Evolutionary conservation across 192 early-diverging fungal genomes (phyloP), one percentile per base, ranked within the genome.

Genomic region (Coemansia sp.): DNA sequence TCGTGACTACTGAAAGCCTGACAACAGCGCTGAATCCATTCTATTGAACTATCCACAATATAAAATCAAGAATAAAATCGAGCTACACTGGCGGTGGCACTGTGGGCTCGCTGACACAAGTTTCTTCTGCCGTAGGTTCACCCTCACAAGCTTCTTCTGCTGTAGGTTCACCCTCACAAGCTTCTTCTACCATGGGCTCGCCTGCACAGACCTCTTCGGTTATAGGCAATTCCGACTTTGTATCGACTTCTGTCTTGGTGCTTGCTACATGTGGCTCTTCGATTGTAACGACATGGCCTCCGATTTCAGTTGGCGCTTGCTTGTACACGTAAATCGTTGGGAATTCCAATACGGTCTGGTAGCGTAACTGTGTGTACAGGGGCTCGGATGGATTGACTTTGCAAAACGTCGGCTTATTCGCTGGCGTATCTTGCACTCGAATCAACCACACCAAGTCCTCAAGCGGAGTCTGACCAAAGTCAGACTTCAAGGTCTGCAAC

Each of bases 301-400:
- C 71, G 29, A 60, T 64, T 13, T 29, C 55, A 2, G 53, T 20
- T 0, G 79, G 79, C 5, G 31, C 53, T 43, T 66, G 18, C 16
- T 58, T 44, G 43, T 70, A 81, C 9, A 87, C 80, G 49, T 84
- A 72, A 24, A 87, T 71, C 2, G 78, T 79, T 0, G 87, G 87
- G 57, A 80, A 87, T 62, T 87, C 87, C 20, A 86, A 24, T 10
- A 87, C 77, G 8, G 81, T 85, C 50, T 87, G 82, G 62, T 82
- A 79, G 33, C 70, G 71, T 8, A 87, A 74, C 64, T 81, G 77
- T 0, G 81, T 81, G 55, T 72, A 80, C 27, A 87, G 66, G 11
- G 78, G 77, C 64, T 81, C 70, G 1, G 22, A 24, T 10, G 62
- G 66, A 33, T 68, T 72, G 27, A 87, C 66, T 20, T 62, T 80